Evolutionary conservation across 73 alveolate species (phyloP).

Genomic region (Tetrahymena borealis): DNA sequence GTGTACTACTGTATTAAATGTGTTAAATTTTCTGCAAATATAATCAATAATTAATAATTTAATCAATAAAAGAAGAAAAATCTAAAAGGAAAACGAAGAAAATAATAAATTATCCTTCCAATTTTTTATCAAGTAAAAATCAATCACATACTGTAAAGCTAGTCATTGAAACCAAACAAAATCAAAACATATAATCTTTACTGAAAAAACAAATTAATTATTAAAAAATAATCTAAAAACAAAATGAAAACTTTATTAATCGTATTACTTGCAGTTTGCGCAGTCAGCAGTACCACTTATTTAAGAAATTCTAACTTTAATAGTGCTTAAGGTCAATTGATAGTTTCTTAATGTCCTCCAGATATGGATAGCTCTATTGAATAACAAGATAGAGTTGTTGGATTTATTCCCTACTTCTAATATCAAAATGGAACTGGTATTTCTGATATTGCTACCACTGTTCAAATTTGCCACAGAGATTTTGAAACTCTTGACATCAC

Average conservation of each 20-base stretch:
- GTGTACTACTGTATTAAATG: no score
- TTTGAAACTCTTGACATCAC: background rate
- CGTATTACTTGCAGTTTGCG: background rate
- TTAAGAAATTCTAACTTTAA: background rate
- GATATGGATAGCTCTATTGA: background rate
- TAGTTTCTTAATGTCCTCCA: background rate
- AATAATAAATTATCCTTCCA: no score
- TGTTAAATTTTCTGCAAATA: no score
- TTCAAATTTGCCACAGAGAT: background rate
- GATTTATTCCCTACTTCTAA: background rate
- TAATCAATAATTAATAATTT: no score
- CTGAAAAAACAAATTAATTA: background rate
- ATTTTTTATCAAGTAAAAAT: no score
- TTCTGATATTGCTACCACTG: background rate
- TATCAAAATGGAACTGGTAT: background rate
- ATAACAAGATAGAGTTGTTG: background rate
- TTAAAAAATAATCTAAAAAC: background rate
- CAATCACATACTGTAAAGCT: no score
- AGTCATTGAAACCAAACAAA: no score
- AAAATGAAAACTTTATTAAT: background rate
- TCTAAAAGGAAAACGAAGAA: no score
- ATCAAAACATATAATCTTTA: no score
- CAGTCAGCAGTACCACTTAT: background rate
- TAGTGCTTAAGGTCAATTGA: background rate
- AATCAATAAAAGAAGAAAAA: no score